phyloP scores from a whole-genome alignment of 2,329 filamentous ascomycete species.

The Xylariaceae sp. region DNA sequence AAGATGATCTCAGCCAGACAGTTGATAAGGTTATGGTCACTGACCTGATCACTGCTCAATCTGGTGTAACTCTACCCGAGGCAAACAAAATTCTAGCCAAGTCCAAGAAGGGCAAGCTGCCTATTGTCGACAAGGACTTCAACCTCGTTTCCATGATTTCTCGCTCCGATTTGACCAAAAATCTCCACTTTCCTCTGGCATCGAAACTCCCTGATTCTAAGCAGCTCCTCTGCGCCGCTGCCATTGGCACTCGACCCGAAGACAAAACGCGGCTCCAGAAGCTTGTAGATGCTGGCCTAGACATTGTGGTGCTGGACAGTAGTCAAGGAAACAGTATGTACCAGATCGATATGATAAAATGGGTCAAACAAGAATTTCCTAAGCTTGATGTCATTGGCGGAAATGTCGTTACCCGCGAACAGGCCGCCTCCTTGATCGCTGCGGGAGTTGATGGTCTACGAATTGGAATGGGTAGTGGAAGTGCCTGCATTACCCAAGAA shows the following conservation, averaged over 20 bases:
- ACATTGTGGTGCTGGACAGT: constrained; percentile 94
- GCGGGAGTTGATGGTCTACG: constrained; percentile 95
- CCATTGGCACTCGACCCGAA: constrained; percentile 92
- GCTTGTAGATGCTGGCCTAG: constrained; percentile 91
- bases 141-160: constrained; percentile 93
- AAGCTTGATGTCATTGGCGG: constrained; percentile 93
- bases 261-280: constrained; percentile 86
- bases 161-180: constrained; percentile 97
- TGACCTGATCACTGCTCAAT: constrained; percentile 85
- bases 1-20: constrained; percentile 72
- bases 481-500: constrained; percentile 98
- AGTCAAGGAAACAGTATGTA: constrained; percentile 99
- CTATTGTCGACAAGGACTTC: constrained; percentile 81
- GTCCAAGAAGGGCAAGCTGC: constrained; percentile 98
- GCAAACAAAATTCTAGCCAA: constrained; percentile 92
- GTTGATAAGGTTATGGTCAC: constrained; percentile 95
- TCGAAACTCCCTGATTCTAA: constrained; percentile 97
- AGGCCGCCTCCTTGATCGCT: constrained; percentile 89
- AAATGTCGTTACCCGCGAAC: constrained; percentile 97
- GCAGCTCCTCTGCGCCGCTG: constrained; percentile 93
- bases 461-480: constrained; percentile 98
- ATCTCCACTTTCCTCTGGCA: constrained; percentile 93
- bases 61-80: constrained; percentile 82
- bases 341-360: constrained; percentile 98
- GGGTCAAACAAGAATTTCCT: constrained; percentile 86